phyloP scores from a whole-genome alignment of 148 eudicot species.

The Limonium bicolor region DNA sequence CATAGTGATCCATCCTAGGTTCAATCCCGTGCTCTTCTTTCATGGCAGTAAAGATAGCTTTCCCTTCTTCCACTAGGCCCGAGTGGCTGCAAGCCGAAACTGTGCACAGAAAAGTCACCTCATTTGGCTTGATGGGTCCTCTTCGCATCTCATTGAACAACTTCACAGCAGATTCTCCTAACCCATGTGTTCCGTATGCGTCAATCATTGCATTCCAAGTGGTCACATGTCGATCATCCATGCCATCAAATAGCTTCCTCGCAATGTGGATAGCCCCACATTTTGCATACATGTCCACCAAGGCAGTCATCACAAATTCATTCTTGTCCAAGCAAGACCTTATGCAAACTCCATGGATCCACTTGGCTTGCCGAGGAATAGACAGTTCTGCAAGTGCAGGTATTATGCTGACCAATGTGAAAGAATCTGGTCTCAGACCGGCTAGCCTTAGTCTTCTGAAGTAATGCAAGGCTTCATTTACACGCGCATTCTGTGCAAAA shows the following conservation, averaged over 20 bases:
- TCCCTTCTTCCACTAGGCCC: constrained; percentile 64
- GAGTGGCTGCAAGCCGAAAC: constrained; percentile 90
- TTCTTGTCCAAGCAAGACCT: constrained; percentile 45
- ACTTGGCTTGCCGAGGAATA: constrained; percentile 55
- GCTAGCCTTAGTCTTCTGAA: constrained; percentile 33
- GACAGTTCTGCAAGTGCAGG: constrained; percentile 76
- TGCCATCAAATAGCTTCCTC: constrained; percentile 49
- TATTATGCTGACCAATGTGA: constrained; percentile 74
- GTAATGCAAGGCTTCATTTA: constrained; percentile 38
- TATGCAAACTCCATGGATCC: constrained; percentile 65
- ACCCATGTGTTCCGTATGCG: constrained; percentile 86
- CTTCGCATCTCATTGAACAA: constrained; percentile 46
- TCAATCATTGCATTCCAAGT: constrained; percentile 96
- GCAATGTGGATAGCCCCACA: constrained; percentile 72
- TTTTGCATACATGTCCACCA: constrained; percentile 84
- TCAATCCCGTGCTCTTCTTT: constrained; percentile 36
- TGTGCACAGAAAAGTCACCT: constrained; percentile 52
- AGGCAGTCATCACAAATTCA: constrained; percentile 69
- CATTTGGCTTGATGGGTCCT: constrained; percentile 33
- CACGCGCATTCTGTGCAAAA: constrained; percentile 49
- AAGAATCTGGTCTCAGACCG: constrained; percentile 45
- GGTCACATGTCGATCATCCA: constrained; percentile 53
- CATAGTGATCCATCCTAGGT: constrained; percentile 79
- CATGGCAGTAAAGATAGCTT: constrained; percentile 41
- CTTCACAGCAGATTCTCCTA: constrained; percentile 38